phyloP scores from a whole-genome alignment of 768 basidiomycete species.

The Leccinum fibrillosum region DNA sequence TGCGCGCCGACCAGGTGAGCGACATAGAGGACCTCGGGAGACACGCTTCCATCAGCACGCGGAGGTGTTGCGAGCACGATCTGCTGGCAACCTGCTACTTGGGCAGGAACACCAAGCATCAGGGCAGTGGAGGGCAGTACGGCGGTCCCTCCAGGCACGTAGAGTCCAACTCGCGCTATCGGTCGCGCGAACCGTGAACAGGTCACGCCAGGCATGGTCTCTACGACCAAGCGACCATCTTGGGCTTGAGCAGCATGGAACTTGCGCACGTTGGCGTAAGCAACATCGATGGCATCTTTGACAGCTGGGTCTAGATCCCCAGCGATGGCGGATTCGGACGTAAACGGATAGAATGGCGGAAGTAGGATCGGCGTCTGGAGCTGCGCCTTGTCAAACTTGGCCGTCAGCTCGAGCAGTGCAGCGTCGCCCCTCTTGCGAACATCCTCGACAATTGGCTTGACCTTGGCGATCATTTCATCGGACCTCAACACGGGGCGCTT shows the following conservation, averaged over 20 bases:
- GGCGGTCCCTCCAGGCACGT: constrained; percentile 97
- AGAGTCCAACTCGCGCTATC: constrained; percentile 94
- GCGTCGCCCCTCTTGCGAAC: constrained; percentile 82
- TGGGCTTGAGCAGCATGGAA: constrained; percentile 92
- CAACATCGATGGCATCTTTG: constrained; percentile 79
- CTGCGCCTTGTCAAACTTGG: constrained; percentile 86
- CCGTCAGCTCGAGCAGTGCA: constrained; percentile 84
- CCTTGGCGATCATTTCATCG: constrained; percentile 65
- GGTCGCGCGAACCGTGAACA: constrained; percentile 94
- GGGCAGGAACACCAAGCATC: constrained; percentile 97
- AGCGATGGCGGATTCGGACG: constrained; percentile 40
- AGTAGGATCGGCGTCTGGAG: constrained; percentile 67
- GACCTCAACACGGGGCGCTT: constrained; percentile 85
- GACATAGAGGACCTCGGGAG: constrained; percentile 97
- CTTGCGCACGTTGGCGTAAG: constrained; percentile 86
- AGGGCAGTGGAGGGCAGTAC: constrained; percentile 94
- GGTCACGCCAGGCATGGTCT: constrained; percentile 97
- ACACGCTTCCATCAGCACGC: constrained; percentile 85
- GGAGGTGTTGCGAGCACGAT: constrained; percentile 98
- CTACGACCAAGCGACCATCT: constrained; percentile 67
- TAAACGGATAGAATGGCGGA: constrained; percentile 62
- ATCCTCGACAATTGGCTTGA: constrained; percentile 89
- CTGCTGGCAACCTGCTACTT: constrained; percentile 91
- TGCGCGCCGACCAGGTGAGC: constrained; percentile 89
- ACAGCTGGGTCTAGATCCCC: constrained; percentile 63